phyloP scores from a whole-genome alignment of 2,329 filamentous ascomycete species.

The Paecilomyces formosus region DNA sequence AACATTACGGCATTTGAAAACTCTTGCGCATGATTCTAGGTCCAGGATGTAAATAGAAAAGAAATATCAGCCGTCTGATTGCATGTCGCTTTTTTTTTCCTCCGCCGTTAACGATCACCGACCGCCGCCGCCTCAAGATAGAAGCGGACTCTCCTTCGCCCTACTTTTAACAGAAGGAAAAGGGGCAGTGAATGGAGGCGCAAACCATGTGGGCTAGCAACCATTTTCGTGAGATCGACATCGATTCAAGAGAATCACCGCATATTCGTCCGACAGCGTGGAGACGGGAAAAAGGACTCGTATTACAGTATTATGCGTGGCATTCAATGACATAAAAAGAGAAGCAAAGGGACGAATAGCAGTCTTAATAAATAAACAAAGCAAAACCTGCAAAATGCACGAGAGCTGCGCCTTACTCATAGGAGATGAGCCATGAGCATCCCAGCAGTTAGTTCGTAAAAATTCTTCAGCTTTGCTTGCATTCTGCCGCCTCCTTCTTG shows the following conservation, averaged over 20 bases:
- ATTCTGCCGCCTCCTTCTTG: conserved; percentile 90
- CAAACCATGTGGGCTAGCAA: too few species aligned
- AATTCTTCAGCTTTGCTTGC: conserved; percentile 76
- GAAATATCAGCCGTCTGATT: not conserved
- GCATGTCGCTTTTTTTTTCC: not conserved
- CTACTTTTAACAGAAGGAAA: not conserved
- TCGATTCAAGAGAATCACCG: not conserved
- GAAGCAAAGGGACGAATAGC: conserved; percentile 14
- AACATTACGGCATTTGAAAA: not conserved
- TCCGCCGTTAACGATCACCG: not conserved
- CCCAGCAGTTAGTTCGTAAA: conserved; percentile 11
- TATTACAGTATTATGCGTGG: conserved; percentile 6
- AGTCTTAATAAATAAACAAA: conserved; percentile 14
- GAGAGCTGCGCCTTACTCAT: conserved; percentile 42
- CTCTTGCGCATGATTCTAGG: not conserved
- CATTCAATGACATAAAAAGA: conserved; percentile 6
- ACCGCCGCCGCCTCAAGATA: not conserved
- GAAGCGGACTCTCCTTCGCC: not conserved
- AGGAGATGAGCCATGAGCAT: conserved; percentile 14
- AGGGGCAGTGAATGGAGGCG: not conserved
- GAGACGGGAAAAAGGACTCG: conserved; percentile 1
- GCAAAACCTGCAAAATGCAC: not conserved
- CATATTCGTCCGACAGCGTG: not conserved
- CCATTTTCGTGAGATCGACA: not conserved
- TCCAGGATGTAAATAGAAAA: not conserved